phyloP scores from a whole-genome alignment of 192 early-diverging fungal genomes.

The Kickxella alabastrina region DNA sequence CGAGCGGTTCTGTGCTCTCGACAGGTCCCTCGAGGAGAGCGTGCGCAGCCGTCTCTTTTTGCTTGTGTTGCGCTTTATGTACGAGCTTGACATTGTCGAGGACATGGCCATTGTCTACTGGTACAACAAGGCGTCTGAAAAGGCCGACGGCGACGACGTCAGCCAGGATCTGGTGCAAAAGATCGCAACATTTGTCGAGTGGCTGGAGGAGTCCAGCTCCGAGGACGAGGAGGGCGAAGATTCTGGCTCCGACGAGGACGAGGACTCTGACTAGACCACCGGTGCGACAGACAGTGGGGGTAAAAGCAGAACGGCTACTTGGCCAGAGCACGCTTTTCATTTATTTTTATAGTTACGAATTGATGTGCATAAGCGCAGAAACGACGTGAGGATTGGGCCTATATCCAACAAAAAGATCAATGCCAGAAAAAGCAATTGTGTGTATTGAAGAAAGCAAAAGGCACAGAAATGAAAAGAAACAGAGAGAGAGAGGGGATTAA shows the following conservation, averaged over 20 bases:
- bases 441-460: too few relatives aligned
- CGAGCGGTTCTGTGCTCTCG: constrained; percentile 53
- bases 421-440: too few relatives aligned
- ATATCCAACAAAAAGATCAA: too few relatives aligned
- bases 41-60: constrained; percentile 56
- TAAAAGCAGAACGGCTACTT: too few relatives aligned
- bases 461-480: too few relatives aligned
- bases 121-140: constrained; percentile 57
- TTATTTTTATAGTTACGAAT: too few relatives aligned
- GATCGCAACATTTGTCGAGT: constrained; percentile 63
- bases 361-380: too few relatives aligned
- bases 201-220: constrained; percentile 68
- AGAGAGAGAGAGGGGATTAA: constrained; percentile 16
- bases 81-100: constrained; percentile 77
- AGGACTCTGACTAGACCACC: constrained; percentile 17
- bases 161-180: constrained; percentile 50
- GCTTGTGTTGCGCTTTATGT: constrained; percentile 60
- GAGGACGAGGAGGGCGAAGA: constrained; percentile 58
- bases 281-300: too few relatives aligned
- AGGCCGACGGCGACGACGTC: constrained; percentile 33
- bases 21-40: constrained; percentile 22
- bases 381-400: too few relatives aligned
- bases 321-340: too few relatives aligned
- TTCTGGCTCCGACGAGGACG: constrained; percentile 41
- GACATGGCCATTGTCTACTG: constrained; percentile 77